These are phyloP conservation scores for Gardenia jasminoides DNA, from an alignment of 257 asterid genomes.

Conservation along the genomic window DNA sequence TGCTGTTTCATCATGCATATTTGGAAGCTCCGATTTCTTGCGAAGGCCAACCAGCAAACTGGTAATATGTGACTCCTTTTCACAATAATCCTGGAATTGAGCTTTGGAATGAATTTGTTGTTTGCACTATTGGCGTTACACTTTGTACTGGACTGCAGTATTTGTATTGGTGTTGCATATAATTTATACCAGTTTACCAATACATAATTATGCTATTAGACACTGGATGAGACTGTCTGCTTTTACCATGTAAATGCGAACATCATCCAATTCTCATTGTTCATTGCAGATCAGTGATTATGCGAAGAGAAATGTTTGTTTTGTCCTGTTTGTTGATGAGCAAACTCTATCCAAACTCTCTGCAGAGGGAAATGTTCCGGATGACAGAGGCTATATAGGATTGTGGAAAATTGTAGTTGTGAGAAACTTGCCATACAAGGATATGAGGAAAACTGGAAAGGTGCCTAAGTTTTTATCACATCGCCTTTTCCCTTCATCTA, in stretches of 20 bases:
- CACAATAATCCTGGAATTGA: not conserved
- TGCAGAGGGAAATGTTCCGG: conserved; percentile 65
- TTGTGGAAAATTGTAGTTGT: conserved; percentile 79
- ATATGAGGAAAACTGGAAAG: conserved; percentile 87
- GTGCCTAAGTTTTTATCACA: conserved; percentile 88
- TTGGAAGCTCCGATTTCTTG: conserved; percentile 90
- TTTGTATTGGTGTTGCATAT: conserved; percentile 1
- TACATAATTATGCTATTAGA: not conserved
- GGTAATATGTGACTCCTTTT: conserved; percentile 39
- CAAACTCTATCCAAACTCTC: conserved; percentile 69
- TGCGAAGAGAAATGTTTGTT: conserved; percentile 80
- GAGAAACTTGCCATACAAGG: conserved; percentile 72
- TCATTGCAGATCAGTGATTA: conserved; percentile 74
- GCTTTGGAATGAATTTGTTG: not conserved
- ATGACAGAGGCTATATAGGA: conserved; percentile 71
- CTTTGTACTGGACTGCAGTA: not conserved
- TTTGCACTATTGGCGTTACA: not conserved
- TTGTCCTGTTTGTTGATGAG: conserved; percentile 85
- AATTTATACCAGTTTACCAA: not conserved
- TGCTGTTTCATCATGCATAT: conserved; percentile 85
- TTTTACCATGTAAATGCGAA: not conserved
- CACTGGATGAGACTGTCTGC: not conserved
- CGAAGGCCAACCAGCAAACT: conserved; percentile 88
- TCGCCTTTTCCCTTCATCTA: conserved; percentile 91
- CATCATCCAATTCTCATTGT: not conserved